These are phyloP conservation scores for Bondarzewia mesenterica DNA, from an alignment of 1,284 basidiomycete species.

Conservation along the genomic window DNA sequence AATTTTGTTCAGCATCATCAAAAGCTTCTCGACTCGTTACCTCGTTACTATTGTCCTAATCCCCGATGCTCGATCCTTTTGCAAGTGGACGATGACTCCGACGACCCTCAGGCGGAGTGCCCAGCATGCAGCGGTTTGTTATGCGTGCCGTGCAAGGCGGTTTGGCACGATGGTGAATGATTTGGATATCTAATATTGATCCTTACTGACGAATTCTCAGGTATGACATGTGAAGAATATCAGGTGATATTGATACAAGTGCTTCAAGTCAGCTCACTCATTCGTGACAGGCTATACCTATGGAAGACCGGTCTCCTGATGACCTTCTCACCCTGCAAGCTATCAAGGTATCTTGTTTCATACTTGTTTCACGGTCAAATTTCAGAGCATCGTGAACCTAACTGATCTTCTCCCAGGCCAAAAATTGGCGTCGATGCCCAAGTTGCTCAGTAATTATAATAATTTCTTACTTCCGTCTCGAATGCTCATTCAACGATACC, in stretches of 20 bases:
- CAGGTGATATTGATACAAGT: slow-evolving; percentile 15
- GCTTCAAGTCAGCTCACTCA: not conserved
- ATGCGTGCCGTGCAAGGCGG: slow-evolving; percentile 28
- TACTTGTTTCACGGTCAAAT: not conserved
- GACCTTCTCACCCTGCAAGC: slow-evolving; percentile 29
- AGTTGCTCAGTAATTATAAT: slow-evolving; percentile 24
- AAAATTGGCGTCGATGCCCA: slow-evolving; percentile 35
- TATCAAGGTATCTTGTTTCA: slow-evolving; percentile 20
- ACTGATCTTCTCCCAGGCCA: too few species aligned
- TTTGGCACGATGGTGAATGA: slow-evolving; percentile 28
- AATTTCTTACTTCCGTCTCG: not conserved
- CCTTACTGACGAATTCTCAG: slow-evolving; percentile 13
- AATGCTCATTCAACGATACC: slow-evolving; percentile 1
- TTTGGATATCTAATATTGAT: not conserved
- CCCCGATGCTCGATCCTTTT: slow-evolving; percentile 29
- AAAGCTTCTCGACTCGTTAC: slow-evolving; percentile 29
- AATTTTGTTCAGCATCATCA: slow-evolving; percentile 24
- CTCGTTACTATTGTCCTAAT: slow-evolving; percentile 32
- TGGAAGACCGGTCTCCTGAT: slow-evolving; percentile 32
- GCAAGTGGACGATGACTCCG: slow-evolving; percentile 26
- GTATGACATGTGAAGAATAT: slow-evolving; percentile 28
- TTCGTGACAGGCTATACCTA: slow-evolving; percentile 25
- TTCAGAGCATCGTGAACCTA: too few species aligned
- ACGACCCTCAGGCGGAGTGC: slow-evolving; percentile 27
- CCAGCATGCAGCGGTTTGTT: slow-evolving; percentile 26